Evolutionary conservation across 345 rosid genomes (phyloP).

Genomic region (Adansonia digitata): DNA sequence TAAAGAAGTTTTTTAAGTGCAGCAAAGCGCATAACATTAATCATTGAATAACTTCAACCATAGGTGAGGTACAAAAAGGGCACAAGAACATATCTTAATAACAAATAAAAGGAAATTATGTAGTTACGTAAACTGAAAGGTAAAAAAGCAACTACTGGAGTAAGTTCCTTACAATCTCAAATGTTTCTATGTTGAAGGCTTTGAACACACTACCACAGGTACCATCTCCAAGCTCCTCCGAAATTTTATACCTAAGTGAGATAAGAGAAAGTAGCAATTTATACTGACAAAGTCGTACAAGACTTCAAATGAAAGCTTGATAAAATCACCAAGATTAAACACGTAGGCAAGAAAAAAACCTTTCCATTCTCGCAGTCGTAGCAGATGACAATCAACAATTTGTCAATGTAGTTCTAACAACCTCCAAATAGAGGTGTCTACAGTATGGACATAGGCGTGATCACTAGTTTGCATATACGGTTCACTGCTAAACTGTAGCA

Average conservation of each 20-base stretch:
- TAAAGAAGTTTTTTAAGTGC: neutral
- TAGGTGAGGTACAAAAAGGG: neutral
- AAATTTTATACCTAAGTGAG: constrained; percentile 59
- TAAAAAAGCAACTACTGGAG: neutral
- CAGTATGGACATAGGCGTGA: constrained; percentile 32
- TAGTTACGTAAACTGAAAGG: constrained; percentile 7
- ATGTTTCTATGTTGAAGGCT: constrained; percentile 67
- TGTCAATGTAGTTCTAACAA: constrained; percentile 64
- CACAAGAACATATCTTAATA: neutral
- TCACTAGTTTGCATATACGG: constrained; percentile 34
- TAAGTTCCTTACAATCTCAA: constrained; percentile 57
- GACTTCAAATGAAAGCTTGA: neutral
- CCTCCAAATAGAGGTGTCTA: constrained; percentile 49
- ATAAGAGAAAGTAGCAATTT: constrained; percentile 1
- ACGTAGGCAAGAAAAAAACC: constrained; percentile 37
- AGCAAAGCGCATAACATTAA: neutral
- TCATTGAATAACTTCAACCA: neutral
- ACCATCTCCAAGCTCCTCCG: constrained; percentile 94
- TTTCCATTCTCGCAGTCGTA: constrained; percentile 55
- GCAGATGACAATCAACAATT: constrained; percentile 33
- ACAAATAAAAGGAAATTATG: neutral
- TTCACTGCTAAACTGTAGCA: constrained; percentile 63
- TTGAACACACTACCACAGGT: constrained; percentile 91
- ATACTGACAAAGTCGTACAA: neutral
- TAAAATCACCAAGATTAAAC: constrained; percentile 1